Conservation (phyloP, 148 eudicot genomes). For the Heliosperma pusillum region DNA sequence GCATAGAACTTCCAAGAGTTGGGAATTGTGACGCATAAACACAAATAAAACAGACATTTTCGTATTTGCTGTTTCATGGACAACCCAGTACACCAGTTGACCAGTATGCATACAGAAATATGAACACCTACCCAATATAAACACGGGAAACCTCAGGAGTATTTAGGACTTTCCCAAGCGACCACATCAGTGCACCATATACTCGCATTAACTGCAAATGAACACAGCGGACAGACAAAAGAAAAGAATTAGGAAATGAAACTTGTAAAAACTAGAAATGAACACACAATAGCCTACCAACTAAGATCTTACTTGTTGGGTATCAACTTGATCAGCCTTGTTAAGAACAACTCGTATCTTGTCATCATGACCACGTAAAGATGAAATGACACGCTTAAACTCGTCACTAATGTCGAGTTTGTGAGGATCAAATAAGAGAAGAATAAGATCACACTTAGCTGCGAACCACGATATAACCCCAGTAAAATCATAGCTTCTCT, state of each 20-base stretch:
- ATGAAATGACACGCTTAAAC: slow-evolving; percentile 83
- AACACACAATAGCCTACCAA: neutral
- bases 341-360: slow-evolving; percentile 91
- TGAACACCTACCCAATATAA: slow-evolving; percentile 69
- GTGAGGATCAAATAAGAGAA: slow-evolving; percentile 86
- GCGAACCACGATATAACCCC: slow-evolving; percentile 98
- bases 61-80: neutral
- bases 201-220: slow-evolving; percentile 76
- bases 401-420: slow-evolving; percentile 94
- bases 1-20: neutral
- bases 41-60: neutral
- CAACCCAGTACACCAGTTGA: neutral
- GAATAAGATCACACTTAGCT: slow-evolving; percentile 83
- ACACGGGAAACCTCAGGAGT: slow-evolving; percentile 92
- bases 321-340: slow-evolving; percentile 95
- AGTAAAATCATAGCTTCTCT: slow-evolving; percentile 88
- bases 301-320: slow-evolving; percentile 63
- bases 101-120: neutral
- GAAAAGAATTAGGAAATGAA: neutral
- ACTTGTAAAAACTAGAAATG: neutral
- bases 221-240: neutral
- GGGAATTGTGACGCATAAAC: neutral
- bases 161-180: slow-evolving; percentile 84
- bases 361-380: slow-evolving; percentile 84
- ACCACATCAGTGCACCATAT: slow-evolving; percentile 97